Evolutionary conservation across 257 asterid genomes (phyloP).

Genomic region (Solanum arcanum): DNA sequence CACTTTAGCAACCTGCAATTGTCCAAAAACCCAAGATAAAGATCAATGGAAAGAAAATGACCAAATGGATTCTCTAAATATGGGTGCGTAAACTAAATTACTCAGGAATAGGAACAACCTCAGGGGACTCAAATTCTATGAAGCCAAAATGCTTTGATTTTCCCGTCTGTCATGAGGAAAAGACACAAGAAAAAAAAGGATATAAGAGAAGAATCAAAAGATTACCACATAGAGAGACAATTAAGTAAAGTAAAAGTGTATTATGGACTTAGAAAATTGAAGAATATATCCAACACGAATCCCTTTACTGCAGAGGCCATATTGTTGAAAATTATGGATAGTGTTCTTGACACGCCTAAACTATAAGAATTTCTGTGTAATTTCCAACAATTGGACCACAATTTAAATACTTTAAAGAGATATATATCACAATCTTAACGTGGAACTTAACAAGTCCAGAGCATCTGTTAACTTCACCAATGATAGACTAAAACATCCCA

Average conservation of each 20-base stretch:
- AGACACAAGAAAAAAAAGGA: background rate
- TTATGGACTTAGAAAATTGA: background rate
- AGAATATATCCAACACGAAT: background rate
- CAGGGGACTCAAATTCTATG: slow-evolving; percentile 84
- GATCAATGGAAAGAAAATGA: background rate
- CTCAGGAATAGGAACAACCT: slow-evolving; percentile 35
- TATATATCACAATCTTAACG: background rate
- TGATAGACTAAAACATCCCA: background rate
- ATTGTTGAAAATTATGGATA: background rate
- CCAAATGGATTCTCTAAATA: background rate
- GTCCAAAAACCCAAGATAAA: background rate
- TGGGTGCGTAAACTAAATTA: background rate
- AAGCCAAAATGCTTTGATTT: slow-evolving; percentile 92
- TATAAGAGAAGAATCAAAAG: background rate
- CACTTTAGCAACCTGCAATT: slow-evolving; percentile 79
- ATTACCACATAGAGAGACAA: background rate
- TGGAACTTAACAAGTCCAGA: background rate
- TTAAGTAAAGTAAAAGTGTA: background rate
- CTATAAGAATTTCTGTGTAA: background rate
- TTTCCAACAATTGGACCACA: background rate
- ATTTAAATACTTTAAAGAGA: background rate
- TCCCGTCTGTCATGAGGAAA: slow-evolving; percentile 53
- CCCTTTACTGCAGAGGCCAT: background rate
- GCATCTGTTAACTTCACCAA: background rate
- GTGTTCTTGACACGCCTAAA: background rate